A percentile compares a stretch with the other conserved stretches of the same genome.
Evolutionary conservation across 257 asterid species (phyloP).

Genomic region (Lithospermum erythrorhizon): DNA sequence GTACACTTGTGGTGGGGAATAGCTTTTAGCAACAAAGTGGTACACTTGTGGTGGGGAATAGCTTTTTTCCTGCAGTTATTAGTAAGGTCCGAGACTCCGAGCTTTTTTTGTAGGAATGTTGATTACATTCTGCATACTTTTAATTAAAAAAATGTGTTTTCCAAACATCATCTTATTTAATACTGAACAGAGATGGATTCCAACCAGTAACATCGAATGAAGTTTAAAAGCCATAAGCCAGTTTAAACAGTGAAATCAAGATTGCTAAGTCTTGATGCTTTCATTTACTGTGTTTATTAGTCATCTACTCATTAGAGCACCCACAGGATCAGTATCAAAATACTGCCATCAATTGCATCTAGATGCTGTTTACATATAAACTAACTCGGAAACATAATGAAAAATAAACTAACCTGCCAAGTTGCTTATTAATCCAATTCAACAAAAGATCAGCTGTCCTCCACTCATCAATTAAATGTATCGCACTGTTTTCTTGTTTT

Average conservation of each 20-base stretch:
- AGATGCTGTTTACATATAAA: background rate
- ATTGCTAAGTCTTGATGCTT: background rate
- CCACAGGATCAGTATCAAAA: background rate
- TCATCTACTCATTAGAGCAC: background rate
- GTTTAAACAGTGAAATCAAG: background rate
- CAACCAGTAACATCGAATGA: no score
- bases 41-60: no score
- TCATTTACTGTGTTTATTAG: background rate
- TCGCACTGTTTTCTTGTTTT: constrained; percentile 46
- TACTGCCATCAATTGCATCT: background rate
- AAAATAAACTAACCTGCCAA: constrained; percentile 39
- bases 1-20: no score
- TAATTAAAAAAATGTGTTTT: no score
- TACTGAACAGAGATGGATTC: no score
- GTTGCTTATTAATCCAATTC: constrained; percentile 67
- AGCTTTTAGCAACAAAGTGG: no score
- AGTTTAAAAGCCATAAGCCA: no score
- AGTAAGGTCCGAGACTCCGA: no score
- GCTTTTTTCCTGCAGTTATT: no score
- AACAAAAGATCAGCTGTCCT: constrained; percentile 64
- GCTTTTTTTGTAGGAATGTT: no score
- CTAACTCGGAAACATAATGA: background rate
- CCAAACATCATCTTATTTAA: no score
- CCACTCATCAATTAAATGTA: constrained; percentile 41
- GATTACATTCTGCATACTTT: no score